Evolutionary conservation across 2,329 filamentous ascomycete genomes (phyloP).

Genomic region (Byssochlamys sp.): DNA sequence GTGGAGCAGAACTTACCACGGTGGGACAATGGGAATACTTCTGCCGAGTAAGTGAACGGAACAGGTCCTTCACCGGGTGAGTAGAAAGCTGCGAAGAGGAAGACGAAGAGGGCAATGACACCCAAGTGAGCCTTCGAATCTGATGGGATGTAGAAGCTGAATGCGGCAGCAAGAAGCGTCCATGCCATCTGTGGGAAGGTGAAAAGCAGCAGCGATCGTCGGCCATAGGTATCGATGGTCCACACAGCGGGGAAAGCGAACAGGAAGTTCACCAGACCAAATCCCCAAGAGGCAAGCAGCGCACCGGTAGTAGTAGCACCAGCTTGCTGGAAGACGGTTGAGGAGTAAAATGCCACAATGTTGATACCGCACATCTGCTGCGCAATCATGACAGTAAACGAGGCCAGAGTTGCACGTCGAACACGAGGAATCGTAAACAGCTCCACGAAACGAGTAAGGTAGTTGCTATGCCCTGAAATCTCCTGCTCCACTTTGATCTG

Average conservation of each 20-base stretch:
- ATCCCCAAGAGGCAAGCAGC: constrained; percentile 54
- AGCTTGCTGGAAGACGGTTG: constrained; percentile 46
- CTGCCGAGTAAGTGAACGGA: constrained; percentile 45
- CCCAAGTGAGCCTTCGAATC: constrained; percentile 39
- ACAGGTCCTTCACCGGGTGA: constrained; percentile 54
- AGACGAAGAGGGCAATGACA: constrained; percentile 53
- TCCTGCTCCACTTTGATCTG: constrained; percentile 41
- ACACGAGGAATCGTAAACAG: constrained; percentile 42
- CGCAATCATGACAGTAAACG: constrained; percentile 70
- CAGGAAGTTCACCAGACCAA: constrained; percentile 56
- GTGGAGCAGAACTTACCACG: constrained; percentile 28
- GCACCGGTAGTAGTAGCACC: constrained; percentile 49
- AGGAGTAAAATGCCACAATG: constrained; percentile 68
- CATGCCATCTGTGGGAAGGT: constrained; percentile 61
- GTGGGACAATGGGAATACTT: constrained; percentile 48
- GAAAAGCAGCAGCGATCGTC: constrained; percentile 52
- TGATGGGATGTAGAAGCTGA: constrained; percentile 45
- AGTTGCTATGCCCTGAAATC: constrained; percentile 42
- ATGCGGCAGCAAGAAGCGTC: constrained; percentile 55
- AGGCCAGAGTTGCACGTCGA: constrained; percentile 59
- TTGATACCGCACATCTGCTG: constrained; percentile 66
- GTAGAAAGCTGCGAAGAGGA: constrained; percentile 56
- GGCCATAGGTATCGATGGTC: constrained; percentile 60
- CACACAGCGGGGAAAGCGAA: constrained; percentile 57
- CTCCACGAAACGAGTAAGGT: constrained; percentile 50